phyloP scores from a whole-genome alignment of 176 grass and related monocot genomes.

The Ensete glaucum region DNA sequence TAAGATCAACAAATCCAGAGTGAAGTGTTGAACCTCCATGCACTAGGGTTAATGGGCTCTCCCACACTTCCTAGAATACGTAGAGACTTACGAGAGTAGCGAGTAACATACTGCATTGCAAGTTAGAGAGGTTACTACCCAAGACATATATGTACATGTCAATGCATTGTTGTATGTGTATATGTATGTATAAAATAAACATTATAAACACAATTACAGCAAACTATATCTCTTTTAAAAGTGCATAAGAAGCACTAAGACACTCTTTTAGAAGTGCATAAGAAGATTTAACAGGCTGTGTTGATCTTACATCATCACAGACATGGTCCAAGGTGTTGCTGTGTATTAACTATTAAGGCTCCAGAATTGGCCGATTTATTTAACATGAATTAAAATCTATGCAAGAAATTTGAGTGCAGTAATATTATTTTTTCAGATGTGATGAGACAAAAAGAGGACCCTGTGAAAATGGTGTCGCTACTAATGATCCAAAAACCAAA shows the following conservation, averaged over 20 bases:
- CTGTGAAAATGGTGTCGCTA: no score
- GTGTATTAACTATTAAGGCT: not conserved
- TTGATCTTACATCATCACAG: not conserved
- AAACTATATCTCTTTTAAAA: not conserved
- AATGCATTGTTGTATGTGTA: no score
- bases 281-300: no score
- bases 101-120: conserved; percentile 51
- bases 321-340: not conserved
- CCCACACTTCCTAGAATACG: conserved; percentile 97
- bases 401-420: no score
- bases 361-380: not conserved
- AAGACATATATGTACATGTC: not conserved
- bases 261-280: no score
- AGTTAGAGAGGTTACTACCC: not conserved
- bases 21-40: conserved; percentile 61
- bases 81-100: conserved; percentile 86
- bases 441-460: no score
- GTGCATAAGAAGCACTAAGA: not conserved
- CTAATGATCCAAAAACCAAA: not conserved
- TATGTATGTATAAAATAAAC: not conserved
- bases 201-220: not conserved
- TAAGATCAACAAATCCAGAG: not conserved
- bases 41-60: conserved; percentile 84
- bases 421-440: no score
- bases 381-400: not conserved